Conservation (phyloP, 495 filamentous ascomycete genomes). For the Tuber microsphaerosporum region DNA sequence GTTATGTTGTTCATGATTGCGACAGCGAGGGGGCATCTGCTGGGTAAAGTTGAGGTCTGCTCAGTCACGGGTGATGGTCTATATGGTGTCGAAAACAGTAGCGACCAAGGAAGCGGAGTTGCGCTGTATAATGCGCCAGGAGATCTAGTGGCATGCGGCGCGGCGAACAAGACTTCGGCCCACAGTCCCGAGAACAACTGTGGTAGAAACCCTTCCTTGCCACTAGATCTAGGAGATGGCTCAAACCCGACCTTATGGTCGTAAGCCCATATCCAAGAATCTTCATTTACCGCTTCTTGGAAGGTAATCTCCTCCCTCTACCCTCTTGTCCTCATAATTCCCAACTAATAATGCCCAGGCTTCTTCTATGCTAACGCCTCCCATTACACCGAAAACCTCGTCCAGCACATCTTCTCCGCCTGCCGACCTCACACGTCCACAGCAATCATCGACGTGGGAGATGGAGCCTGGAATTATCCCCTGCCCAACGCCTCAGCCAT, state of each 20-base stretch:
- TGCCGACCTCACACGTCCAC: constrained; percentile 30
- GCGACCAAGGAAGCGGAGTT: constrained; percentile 35
- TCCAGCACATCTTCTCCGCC: too few relatives aligned
- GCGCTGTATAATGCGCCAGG: background rate
- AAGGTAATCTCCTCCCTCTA: constrained; percentile 49
- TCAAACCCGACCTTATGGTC: constrained; percentile 76
- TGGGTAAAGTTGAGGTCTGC: constrained; percentile 81
- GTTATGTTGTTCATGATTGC: constrained; percentile 76
- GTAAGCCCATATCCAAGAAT: constrained; percentile 81
- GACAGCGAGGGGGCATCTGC: constrained; percentile 76
- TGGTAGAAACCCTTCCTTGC: constrained; percentile 66
- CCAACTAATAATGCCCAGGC: constrained; percentile 17
- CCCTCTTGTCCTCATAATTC: background rate
- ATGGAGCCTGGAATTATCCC: constrained; percentile 94
- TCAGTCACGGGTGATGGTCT: constrained; percentile 78
- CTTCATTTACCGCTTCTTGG: constrained; percentile 95
- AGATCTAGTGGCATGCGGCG: background rate
- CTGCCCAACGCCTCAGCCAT: constrained; percentile 52
- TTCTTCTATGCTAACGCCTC: constrained; percentile 94
- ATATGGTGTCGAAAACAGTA: constrained; percentile 50
- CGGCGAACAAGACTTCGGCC: background rate
- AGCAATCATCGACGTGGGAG: constrained; percentile 59
- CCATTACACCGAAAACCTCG: constrained; percentile 76
- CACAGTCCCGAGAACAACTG: constrained; percentile 2
- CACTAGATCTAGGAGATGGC: constrained; percentile 77